Evolutionary conservation across 257 asterid genomes (phyloP).

Genomic region (Marsdenia floribunda): DNA sequence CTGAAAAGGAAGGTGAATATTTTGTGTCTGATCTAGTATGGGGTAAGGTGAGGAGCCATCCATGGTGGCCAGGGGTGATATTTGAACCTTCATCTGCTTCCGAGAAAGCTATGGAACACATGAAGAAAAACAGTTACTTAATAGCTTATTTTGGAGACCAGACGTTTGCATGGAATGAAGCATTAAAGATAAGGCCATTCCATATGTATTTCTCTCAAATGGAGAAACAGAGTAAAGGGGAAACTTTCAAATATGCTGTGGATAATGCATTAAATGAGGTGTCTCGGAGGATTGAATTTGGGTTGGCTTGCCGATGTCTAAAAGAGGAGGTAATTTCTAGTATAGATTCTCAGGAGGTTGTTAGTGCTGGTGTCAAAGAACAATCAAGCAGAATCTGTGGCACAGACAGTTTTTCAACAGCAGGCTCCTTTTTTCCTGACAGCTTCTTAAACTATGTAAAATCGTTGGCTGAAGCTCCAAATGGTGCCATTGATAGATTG

Average conservation of each 20-base stretch:
- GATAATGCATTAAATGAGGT: conserved; percentile 53
- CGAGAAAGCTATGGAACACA: conserved; percentile 37
- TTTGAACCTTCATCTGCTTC: conserved; percentile 63
- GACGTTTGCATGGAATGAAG: conserved; percentile 84
- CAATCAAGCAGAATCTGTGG: conserved; percentile 33
- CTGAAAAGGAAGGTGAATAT: conserved; percentile 54
- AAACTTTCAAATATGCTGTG: conserved; percentile 46
- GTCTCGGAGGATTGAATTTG: conserved; percentile 53
- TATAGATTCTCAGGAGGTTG: conserved; percentile 36
- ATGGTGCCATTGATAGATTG: conserved; percentile 29
- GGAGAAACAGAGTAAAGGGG: conserved; percentile 52
- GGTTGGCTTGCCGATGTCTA: conserved; percentile 68
- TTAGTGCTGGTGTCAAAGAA: conserved; percentile 43
- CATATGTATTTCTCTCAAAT: conserved; percentile 42
- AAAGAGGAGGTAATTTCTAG: conserved; percentile 32
- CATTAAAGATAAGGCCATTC: conserved; percentile 51
- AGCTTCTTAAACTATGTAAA: conserved; percentile 35
- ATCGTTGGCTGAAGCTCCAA: conserved; percentile 48
- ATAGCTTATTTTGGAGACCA: conserved; percentile 77
- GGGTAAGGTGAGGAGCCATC: conserved; percentile 90
- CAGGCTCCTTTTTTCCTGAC: conserved; percentile 39
- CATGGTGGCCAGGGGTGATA: conserved; percentile 98
- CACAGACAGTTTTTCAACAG: conserved; percentile 34
- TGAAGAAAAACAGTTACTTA: conserved; percentile 45
- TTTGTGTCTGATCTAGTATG: conserved; percentile 64